These are phyloP conservation scores for Beauveria australis DNA, from an alignment of 2,329 filamentous ascomycete species.

Conservation along the genomic window DNA sequence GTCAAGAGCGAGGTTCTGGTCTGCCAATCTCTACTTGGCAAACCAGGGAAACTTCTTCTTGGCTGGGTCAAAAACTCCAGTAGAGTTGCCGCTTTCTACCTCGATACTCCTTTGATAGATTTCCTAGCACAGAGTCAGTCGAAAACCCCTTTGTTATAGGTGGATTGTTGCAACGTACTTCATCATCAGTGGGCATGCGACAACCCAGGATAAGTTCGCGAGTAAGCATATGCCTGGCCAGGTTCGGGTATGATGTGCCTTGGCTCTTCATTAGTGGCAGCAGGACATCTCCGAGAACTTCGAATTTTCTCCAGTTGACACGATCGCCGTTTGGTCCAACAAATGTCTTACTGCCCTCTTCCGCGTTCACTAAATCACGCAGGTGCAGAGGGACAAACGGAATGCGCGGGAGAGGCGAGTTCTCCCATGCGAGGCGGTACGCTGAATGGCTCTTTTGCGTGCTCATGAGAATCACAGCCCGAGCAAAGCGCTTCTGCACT, in stretches of 20 bases:
- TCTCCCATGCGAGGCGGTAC: conserved; percentile 96
- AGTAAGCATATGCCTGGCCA: conserved; percentile 61
- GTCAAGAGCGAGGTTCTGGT: neutral
- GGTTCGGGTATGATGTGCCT: conserved; percentile 68
- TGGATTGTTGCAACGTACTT: conserved; percentile 49
- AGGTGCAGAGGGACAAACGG: conserved; percentile 88
- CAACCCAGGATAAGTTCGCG: conserved; percentile 73
- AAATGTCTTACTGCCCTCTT: conserved; percentile 87
- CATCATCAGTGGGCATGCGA: conserved; percentile 75
- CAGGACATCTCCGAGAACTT: conserved; percentile 87
- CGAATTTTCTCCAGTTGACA: conserved; percentile 98
- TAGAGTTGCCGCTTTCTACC: conserved; percentile 43
- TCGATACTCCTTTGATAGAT: conserved; percentile 55
- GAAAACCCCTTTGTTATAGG: too few relatives aligned
- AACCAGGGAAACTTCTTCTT: conserved; percentile 64
- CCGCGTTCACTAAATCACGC: conserved; percentile 82
- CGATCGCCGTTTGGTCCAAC: conserved; percentile 63
- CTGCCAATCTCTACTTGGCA: conserved; percentile 33
- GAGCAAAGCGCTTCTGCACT: conserved; percentile 75
- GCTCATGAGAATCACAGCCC: conserved; percentile 85
- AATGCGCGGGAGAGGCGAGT: conserved; percentile 81
- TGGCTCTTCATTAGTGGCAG: conserved; percentile 89
- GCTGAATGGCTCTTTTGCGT: conserved; percentile 88
- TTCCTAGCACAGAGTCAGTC: conserved; percentile 34
- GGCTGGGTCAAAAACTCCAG: conserved; percentile 34